Conservation (phyloP, 2,329 filamentous ascomycete genomes). For the Phialocephala sp. region DNA sequence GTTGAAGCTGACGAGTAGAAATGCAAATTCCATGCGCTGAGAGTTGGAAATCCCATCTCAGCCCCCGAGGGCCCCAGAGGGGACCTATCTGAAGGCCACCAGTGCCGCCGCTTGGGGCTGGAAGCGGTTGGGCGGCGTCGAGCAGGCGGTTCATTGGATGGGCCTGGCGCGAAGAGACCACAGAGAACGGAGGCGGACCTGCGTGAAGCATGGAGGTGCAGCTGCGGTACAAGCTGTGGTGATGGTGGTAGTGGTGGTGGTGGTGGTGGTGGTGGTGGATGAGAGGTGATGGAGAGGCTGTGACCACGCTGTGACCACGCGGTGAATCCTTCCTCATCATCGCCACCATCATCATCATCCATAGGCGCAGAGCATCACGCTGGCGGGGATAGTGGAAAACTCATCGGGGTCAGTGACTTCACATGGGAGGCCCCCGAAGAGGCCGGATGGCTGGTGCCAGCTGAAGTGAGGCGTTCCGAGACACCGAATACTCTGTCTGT, state of each 20-base stretch:
- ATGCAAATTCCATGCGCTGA: slow-evolving; percentile 13
- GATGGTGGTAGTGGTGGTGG: too few relatives aligned
- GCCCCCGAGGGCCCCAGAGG: slow-evolving; percentile 9
- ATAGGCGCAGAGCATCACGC: too few relatives aligned
- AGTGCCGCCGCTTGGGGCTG: slow-evolving; percentile 23
- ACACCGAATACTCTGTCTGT: not conserved
- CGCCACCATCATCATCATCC: not conserved
- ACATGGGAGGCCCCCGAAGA: not conserved
- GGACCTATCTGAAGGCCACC: slow-evolving; percentile 23
- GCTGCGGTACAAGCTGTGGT: not conserved
- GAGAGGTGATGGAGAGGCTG: slow-evolving; percentile 1
- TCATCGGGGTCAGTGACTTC: not conserved
- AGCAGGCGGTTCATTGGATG: slow-evolving; percentile 10
- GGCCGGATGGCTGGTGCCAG: not conserved
- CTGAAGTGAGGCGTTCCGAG: not conserved
- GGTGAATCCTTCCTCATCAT: too few relatives aligned
- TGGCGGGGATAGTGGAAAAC: too few relatives aligned
- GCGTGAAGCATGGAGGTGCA: slow-evolving; percentile 7
- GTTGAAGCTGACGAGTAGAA: not conserved
- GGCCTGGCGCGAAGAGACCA: slow-evolving; percentile 14
- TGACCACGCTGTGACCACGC: slow-evolving; percentile 6
- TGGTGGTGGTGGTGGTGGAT: too few relatives aligned
- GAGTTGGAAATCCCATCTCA: slow-evolving; percentile 2
- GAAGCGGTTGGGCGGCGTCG: slow-evolving; percentile 22
- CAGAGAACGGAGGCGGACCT: slow-evolving; percentile 21